Conservation (phyloP, 2,329 filamentous ascomycete genomes). For the Cercospora citrullina region DNA sequence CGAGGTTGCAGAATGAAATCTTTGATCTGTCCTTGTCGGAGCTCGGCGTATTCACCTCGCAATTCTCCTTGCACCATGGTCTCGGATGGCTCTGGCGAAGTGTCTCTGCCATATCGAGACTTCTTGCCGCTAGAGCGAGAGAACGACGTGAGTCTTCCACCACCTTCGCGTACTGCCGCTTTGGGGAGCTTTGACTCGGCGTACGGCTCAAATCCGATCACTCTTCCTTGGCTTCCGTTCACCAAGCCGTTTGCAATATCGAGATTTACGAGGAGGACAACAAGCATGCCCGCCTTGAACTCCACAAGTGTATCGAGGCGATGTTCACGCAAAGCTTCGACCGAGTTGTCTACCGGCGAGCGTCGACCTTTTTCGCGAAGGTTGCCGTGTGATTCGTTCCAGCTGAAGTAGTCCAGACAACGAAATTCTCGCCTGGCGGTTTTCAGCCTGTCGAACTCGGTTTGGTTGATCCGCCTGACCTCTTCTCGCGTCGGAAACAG, state of each 20-base stretch:
- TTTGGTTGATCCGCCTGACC: constrained; percentile 24
- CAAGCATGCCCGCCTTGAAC: constrained; percentile 54
- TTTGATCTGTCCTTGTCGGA: constrained; percentile 20
- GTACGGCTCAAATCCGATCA: constrained; percentile 42
- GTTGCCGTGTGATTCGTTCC: constrained; percentile 23
- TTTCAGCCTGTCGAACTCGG: constrained; percentile 17
- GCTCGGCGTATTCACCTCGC: constrained; percentile 20
- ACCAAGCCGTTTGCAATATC: constrained; percentile 45
- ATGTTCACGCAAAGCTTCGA: constrained; percentile 42
- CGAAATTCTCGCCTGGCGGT: constrained; percentile 30
- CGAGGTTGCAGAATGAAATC: constrained; percentile 20
- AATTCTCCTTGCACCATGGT: constrained; percentile 18
- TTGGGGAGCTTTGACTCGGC: constrained; percentile 24
- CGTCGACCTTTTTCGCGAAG: constrained; percentile 20
- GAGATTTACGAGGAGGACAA: constrained; percentile 56
- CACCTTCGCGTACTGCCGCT: constrained; percentile 12
- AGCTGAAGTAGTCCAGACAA: constrained; percentile 46
- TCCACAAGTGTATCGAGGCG: constrained; percentile 48
- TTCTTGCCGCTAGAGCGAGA: constrained; percentile 6
- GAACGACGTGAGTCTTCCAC: constrained; percentile 10
- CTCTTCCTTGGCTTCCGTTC: constrained; percentile 52
- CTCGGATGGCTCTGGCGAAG: constrained; percentile 19
- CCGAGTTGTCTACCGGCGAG: constrained; percentile 21
- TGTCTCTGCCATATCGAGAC: constrained; percentile 11
- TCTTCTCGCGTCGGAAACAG: constrained; percentile 32